These are phyloP conservation scores for Dioszegia crocea DNA, from an alignment of 768 basidiomycete genomes.

Conservation along the genomic window DNA sequence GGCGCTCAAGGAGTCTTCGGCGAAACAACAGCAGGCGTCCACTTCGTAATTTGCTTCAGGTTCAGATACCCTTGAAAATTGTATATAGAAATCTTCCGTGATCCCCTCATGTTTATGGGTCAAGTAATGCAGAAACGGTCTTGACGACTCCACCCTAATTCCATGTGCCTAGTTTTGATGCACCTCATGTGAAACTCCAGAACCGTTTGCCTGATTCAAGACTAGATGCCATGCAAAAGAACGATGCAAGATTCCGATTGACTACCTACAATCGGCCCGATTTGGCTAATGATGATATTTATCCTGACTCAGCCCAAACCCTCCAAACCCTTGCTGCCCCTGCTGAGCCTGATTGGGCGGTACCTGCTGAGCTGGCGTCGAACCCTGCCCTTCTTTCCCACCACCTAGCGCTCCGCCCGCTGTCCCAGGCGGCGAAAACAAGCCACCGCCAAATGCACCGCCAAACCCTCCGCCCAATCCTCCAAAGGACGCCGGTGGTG, in stretches of 20 bases:
- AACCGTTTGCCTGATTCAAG: no score
- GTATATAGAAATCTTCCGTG: not conserved
- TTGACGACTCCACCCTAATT: not conserved
- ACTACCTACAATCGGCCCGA: not conserved
- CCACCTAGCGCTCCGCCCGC: not conserved
- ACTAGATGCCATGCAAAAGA: conserved; percentile 3
- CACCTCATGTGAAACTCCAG: no score
- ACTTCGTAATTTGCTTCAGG: not conserved
- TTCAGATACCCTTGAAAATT: not conserved
- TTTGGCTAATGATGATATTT: conserved; percentile 2
- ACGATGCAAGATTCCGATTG: not conserved
- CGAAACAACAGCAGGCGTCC: conserved; percentile 30
- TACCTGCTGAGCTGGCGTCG: not conserved
- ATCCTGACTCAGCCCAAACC: conserved; percentile 5
- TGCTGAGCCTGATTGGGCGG: not conserved
- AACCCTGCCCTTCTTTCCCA: not conserved
- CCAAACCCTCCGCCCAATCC: conserved; percentile 10
- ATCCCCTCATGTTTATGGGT: not conserved
- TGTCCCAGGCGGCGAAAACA: conserved; percentile 3
- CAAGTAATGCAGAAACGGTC: not conserved
- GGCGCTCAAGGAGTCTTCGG: conserved; percentile 90
- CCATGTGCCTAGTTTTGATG: not conserved
- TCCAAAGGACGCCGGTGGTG: not conserved
- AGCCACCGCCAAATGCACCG: conserved; percentile 3
- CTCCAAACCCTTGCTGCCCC: not conserved